phyloP scores from a whole-genome alignment of 441 rosid genomes.

The Flueggea neowawraea region DNA sequence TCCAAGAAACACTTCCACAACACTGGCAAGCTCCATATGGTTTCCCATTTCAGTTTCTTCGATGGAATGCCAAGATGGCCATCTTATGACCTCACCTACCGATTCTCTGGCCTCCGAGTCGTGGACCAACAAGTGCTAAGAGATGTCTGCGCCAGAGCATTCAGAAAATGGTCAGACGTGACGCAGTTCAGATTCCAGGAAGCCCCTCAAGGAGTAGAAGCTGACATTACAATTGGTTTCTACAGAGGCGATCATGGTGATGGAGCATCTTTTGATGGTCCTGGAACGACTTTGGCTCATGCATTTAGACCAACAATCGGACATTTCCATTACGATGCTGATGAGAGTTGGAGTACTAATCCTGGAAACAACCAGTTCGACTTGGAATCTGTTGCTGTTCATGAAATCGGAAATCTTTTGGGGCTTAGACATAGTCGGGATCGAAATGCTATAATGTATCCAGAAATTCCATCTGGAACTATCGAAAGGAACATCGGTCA shows the following conservation, averaged over 20 bases:
- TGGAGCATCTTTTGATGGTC: slow-evolving; percentile 1
- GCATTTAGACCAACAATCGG: slow-evolving; percentile 5
- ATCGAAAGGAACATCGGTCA: slow-evolving; percentile 2
- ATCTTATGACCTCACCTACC: slow-evolving; percentile 8
- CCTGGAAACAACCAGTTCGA: not conserved
- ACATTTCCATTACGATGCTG: slow-evolving; percentile 9
- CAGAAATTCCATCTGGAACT: not conserved
- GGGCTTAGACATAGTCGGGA: slow-evolving; percentile 13
- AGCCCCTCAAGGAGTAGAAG: not conserved
- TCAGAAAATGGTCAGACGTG: slow-evolving; percentile 1
- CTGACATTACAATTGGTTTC: slow-evolving; percentile 5
- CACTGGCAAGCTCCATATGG: not conserved
- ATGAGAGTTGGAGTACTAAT: slow-evolving; percentile 7
- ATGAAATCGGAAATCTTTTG: slow-evolving; percentile 17
- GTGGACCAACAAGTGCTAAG: not conserved
- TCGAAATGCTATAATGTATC: slow-evolving; percentile 9
- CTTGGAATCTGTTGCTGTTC: slow-evolving; percentile 12
- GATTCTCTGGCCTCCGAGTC: not conserved
- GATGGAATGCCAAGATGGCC: not conserved
- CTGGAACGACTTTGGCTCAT: not conserved
- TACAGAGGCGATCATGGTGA: slow-evolving; percentile 7
- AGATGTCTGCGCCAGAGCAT: slow-evolving; percentile 3
- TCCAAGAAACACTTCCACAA: not conserved
- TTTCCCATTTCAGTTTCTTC: not conserved
- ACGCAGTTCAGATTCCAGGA: slow-evolving; percentile 6